Evolutionary conservation across 306 rosid species (phyloP).

Genomic region (Ormosia semicastrata): DNA sequence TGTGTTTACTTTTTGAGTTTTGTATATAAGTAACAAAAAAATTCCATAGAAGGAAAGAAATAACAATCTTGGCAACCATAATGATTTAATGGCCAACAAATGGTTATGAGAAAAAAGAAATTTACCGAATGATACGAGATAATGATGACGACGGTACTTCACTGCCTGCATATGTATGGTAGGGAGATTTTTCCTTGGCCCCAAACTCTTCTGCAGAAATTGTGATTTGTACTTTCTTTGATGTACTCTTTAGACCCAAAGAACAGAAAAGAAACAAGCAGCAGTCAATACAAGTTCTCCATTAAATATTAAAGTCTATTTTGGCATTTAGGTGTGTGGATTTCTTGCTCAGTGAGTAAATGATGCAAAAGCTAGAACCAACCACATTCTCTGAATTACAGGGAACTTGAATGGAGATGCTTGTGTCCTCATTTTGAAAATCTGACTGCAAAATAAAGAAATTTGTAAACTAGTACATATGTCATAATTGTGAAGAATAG

Average conservation of each 20-base stretch:
- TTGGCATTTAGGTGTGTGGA: background rate
- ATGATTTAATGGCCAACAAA: background rate
- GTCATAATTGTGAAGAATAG: background rate
- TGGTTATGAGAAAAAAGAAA: constrained; percentile 26
- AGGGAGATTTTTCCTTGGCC: constrained; percentile 69
- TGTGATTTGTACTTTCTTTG: constrained; percentile 67
- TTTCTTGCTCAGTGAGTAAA: constrained; percentile 17
- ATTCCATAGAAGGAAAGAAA: background rate
- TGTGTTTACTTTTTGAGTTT: background rate
- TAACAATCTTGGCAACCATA: background rate
- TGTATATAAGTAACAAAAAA: background rate
- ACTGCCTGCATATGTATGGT: constrained; percentile 45
- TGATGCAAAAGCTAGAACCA: constrained; percentile 28
- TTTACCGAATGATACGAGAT: constrained; percentile 62
- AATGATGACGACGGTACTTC: constrained; percentile 69
- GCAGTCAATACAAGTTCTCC: constrained; percentile 25
- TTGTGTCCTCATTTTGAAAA: constrained; percentile 62
- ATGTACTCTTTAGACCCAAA: constrained; percentile 44
- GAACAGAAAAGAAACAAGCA: constrained; percentile 18
- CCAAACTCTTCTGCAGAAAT: constrained; percentile 84
- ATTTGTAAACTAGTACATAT: constrained; percentile 5
- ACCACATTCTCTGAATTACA: constrained; percentile 58
- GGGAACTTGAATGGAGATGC: constrained; percentile 62
- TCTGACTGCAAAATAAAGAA: constrained; percentile 53
- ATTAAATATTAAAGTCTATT: background rate